Evolutionary conservation across 2,329 filamentous ascomycete species (phyloP).

Genomic region (Ilyonectria robusta): DNA sequence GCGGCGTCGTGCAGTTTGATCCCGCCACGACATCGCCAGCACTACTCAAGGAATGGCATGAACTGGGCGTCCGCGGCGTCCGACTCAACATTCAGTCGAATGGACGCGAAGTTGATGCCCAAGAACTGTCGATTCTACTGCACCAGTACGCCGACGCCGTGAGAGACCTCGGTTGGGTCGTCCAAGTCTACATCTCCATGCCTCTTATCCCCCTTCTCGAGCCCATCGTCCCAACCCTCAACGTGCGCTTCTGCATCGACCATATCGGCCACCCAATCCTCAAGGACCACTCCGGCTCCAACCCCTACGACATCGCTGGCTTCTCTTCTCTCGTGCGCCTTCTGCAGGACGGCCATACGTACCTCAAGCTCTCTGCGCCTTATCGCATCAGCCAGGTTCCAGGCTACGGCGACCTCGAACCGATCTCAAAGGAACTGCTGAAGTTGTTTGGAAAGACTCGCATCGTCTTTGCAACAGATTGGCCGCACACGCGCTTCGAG

Average conservation of each 20-base stretch:
- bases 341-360: slow-evolving; percentile 63
- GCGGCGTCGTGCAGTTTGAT: slow-evolving; percentile 71
- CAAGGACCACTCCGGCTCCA: slow-evolving; percentile 36
- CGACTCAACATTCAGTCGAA: slow-evolving; percentile 72
- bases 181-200: slow-evolving; percentile 72
- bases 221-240: slow-evolving; percentile 62
- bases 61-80: slow-evolving; percentile 70
- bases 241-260: slow-evolving; percentile 70
- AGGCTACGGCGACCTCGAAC: slow-evolving; percentile 61
- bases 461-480: slow-evolving; percentile 73
- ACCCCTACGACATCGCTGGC: slow-evolving; percentile 43
- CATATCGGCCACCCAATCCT: slow-evolving; percentile 69
- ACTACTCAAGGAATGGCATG: slow-evolving; percentile 67
- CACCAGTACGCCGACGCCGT: slow-evolving; percentile 65
- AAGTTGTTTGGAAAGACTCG: slow-evolving; percentile 55
- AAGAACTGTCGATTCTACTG: slow-evolving; percentile 59
- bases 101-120: slow-evolving; percentile 56
- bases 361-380: slow-evolving; percentile 71
- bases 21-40: slow-evolving; percentile 55
- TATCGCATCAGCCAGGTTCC: slow-evolving; percentile 67
- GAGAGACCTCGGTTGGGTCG: slow-evolving; percentile 66
- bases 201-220: slow-evolving; percentile 64
- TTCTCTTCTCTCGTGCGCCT: slow-evolving; percentile 60
- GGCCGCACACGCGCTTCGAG: slow-evolving; percentile 75
- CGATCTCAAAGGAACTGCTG: slow-evolving; percentile 65